phyloP scores from a whole-genome alignment of 139 green algal genomes.

The Chlorella sorokiniana region DNA sequence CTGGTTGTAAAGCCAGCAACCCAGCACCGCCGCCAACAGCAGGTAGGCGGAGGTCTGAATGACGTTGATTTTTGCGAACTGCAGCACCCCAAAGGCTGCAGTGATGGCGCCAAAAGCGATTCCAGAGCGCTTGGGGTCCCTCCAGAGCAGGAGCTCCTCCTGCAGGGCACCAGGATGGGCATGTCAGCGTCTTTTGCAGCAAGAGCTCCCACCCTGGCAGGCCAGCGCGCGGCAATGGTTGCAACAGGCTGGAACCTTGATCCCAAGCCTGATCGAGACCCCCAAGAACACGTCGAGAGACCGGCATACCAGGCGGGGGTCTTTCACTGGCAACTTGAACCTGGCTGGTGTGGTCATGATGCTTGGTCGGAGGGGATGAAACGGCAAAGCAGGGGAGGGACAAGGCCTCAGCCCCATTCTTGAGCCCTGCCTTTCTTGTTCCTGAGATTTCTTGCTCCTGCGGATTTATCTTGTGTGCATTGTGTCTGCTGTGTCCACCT shows the following conservation, averaged over 20 bases:
- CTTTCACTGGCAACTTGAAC: conserved; percentile 28
- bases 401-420: too few relatives aligned
- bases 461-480: too few relatives aligned
- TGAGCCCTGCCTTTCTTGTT: too few relatives aligned
- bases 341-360: not conserved
- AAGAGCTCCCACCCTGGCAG: not conserved
- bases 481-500: too few relatives aligned
- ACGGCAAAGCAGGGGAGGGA: too few relatives aligned
- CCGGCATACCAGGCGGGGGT: not conserved
- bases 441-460: too few relatives aligned
- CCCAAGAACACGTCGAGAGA: not conserved
- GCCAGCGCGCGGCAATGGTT: not conserved
- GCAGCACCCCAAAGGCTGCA: conserved; percentile 50
- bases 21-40: conserved; percentile 32
- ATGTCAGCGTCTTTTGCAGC: not conserved
- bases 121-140: conserved; percentile 46
- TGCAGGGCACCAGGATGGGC: not conserved
- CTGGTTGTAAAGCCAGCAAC: conserved; percentile 50
- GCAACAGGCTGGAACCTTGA: too few relatives aligned
- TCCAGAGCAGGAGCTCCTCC: conserved; percentile 67
- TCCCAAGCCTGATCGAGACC: too few relatives aligned
- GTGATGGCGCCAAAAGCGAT: conserved; percentile 47
- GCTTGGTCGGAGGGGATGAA: too few relatives aligned
- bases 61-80: conserved; percentile 28
- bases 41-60: conserved; percentile 37